A percentile compares a stretch with the other conserved stretches of the same genome.
phyloP scores from a whole-genome alignment of 108 stramenopile genomes.

The Stephanodiscus minutulus region DNA sequence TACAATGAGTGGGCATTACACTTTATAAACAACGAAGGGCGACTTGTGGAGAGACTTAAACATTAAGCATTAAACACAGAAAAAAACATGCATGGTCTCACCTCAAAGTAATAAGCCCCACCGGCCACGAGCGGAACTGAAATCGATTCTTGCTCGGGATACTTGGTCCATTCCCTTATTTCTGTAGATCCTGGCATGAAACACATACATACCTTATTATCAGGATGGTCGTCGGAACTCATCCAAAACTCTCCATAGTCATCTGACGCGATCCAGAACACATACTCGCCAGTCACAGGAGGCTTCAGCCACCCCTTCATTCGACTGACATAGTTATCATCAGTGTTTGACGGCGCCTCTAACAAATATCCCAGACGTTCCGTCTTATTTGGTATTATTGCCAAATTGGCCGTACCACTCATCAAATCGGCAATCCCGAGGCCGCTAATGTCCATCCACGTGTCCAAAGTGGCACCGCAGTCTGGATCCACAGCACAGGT shows the following conservation, averaged over 20 bases:
- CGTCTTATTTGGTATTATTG: conserved; percentile 1
- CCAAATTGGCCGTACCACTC: conserved; percentile 16
- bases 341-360: conserved; percentile 15
- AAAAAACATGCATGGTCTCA: too few relatives aligned
- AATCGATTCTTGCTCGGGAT: background rate
- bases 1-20: too few relatives aligned
- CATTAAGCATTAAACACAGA: too few relatives aligned
- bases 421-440: conserved; percentile 2
- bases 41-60: too few relatives aligned
- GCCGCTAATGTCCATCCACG: conserved; percentile 10
- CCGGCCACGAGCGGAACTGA: background rate
- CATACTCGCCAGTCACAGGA: conserved; percentile 18
- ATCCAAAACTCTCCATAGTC: conserved; percentile 20
- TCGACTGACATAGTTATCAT: conserved; percentile 15
- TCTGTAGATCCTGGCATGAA: background rate
- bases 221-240: conserved; percentile 10
- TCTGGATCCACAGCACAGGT: background rate
- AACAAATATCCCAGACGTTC: background rate
- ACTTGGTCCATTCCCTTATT: background rate
- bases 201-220: background rate
- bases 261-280: conserved; percentile 31
- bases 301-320: conserved; percentile 18
- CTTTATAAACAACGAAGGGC: too few relatives aligned
- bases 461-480: conserved; percentile 13
- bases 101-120: background rate